These are phyloP conservation scores for Rehmannia glutinosa DNA, from an alignment of 257 asterid species.

Conservation along the genomic window DNA sequence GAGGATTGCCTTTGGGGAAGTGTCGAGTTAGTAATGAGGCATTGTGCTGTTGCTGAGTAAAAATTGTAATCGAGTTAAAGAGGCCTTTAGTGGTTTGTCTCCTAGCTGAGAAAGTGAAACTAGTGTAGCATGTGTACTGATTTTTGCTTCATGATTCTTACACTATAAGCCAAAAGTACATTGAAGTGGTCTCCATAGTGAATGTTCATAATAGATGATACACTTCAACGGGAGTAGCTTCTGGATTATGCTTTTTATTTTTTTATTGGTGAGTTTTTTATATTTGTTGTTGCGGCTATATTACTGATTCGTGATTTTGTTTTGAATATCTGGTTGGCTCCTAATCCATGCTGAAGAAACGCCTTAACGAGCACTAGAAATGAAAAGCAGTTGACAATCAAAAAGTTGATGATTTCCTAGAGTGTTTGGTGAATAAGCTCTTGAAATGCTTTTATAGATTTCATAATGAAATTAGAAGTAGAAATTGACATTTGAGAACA, in stretches of 20 bases:
- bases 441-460: too few species aligned
- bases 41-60: slow-evolving; percentile 10
- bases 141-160: slow-evolving; percentile 20
- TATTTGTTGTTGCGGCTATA: too few species aligned
- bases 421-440: too few species aligned
- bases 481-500: too few species aligned
- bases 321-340: too few species aligned
- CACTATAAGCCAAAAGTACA: slow-evolving; percentile 7
- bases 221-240: slow-evolving; percentile 1
- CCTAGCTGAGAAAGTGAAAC: slow-evolving; percentile 15
- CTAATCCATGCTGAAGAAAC: too few species aligned
- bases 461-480: too few species aligned
- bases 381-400: too few species aligned
- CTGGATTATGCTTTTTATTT: not conserved
- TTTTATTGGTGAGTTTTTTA: not conserved
- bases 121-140: slow-evolving; percentile 23
- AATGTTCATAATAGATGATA: slow-evolving; percentile 17
- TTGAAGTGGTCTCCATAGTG: slow-evolving; percentile 7
- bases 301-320: too few species aligned
- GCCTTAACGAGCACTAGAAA: too few species aligned
- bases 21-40: slow-evolving; percentile 12
- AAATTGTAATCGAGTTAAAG: slow-evolving; percentile 13
- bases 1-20: slow-evolving; percentile 21
- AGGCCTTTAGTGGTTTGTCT: slow-evolving; percentile 3
- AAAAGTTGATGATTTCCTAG: too few species aligned